These are phyloP conservation scores for Danielozyma ontarioensis DNA, from an alignment of 805 yeast species.

Conservation along the genomic window DNA sequence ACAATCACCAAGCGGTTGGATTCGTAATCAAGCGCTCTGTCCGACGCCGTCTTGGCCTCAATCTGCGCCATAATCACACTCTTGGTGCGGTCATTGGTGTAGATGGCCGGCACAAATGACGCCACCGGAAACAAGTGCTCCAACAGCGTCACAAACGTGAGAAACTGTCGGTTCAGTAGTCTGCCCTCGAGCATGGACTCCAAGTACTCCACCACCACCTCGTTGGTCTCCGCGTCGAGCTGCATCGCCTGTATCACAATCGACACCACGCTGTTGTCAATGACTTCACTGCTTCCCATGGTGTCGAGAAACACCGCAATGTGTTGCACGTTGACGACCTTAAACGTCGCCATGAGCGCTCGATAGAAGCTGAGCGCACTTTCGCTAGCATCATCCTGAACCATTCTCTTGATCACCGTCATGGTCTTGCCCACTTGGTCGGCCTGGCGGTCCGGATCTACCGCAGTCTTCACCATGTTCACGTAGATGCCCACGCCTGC, in stretches of 20 bases:
- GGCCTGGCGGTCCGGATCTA: no score
- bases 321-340: slow-evolving; percentile 13
- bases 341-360: slow-evolving; percentile 14
- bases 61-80: slow-evolving; percentile 10
- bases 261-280: slow-evolving; percentile 14
- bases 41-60: neutral
- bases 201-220: slow-evolving; percentile 16
- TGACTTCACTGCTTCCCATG: slow-evolving; percentile 4
- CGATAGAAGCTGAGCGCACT: no score
- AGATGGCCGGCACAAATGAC: slow-evolving; percentile 18
- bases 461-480: no score
- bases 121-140: slow-evolving; percentile 23
- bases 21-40: slow-evolving; percentile 2
- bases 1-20: slow-evolving; percentile 3
- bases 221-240: slow-evolving; percentile 8
- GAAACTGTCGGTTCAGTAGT: slow-evolving; percentile 8
- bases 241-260: slow-evolving; percentile 17
- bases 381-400: no score
- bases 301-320: slow-evolving; percentile 13
- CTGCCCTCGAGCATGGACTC: slow-evolving; percentile 11
- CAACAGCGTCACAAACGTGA: slow-evolving; percentile 16
- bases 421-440: no score
- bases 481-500: no score
- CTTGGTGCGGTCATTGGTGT: slow-evolving; percentile 15
- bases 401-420: no score